Evolutionary conservation across 129 eudicot genomes (phyloP), one percentile per base, ranked within the genome.

Genomic region (Centella asiatica): DNA sequence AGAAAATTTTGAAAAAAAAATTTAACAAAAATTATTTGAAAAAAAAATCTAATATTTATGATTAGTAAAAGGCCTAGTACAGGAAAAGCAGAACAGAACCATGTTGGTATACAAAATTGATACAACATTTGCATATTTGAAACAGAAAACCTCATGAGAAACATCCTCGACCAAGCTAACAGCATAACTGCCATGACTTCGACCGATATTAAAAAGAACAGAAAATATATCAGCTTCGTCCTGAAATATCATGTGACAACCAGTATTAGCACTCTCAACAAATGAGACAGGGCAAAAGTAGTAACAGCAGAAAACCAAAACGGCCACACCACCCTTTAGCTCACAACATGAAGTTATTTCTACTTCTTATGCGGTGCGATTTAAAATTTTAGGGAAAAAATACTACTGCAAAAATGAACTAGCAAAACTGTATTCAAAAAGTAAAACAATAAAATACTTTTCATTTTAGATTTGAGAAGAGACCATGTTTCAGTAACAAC

Each of bases 221-320:
- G 65, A 69, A 46, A 85, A 75, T 67, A 81, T 42, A 64, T 86
- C 87, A 39, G 78, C 74, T 71, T 90, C 97, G 68, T 84, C 94
- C 95, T 90, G 93, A 64, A 69, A 69, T 29, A 44, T 36, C 50
- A n/a, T 55, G 40, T 7, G 26, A 57, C 49, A 67, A 70, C 53
- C 32, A 59, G 64, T 53, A 45, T 17, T 26, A 51, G 13, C 31
- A 53, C 45, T 36, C 12, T 49, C 39, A 56, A 61, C 28, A 46
- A 18, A 20, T 4, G 4, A 52, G 17, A 22, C 18, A 27, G 12
- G 31, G 4, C 1, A 53, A 22, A 12, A 26, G 46, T 58, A 25
- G 32, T 45, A 31, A 49, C 1, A 49, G 11, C 28, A 33, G 22
- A 20, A 29, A 34, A 2, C 2, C 20, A 23, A 36, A 17, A 53